A percentile compares a stretch with the other conserved stretches of the same genome.
These are phyloP conservation scores for Marasmius fiardii DNA, from an alignment of 1,284 basidiomycete species.

Conservation along the genomic window DNA sequence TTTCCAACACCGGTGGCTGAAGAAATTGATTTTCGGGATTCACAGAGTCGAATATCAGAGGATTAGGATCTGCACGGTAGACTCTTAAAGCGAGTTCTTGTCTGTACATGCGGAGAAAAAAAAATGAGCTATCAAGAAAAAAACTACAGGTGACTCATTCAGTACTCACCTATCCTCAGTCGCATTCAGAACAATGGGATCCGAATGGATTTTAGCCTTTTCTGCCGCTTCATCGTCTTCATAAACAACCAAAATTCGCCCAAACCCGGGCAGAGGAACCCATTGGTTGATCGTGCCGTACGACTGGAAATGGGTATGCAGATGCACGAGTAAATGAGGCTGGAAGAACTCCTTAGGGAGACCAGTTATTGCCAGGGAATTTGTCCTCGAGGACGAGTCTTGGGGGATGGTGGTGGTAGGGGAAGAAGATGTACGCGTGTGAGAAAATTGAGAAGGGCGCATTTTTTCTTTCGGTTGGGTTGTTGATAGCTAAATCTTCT, in stretches of 20 bases:
- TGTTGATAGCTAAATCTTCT: neutral
- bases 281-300: constrained; percentile 83
- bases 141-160: constrained; percentile 9
- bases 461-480: neutral
- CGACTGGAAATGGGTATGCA: constrained; percentile 64
- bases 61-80: constrained; percentile 76
- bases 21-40: constrained; percentile 54
- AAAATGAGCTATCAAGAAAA: constrained; percentile 9
- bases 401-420: neutral
- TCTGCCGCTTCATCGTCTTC: constrained; percentile 62
- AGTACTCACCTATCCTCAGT: constrained; percentile 47
- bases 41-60: constrained; percentile 45
- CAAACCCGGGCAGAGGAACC: constrained; percentile 82
- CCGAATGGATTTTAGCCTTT: constrained; percentile 56
- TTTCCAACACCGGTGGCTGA: constrained; percentile 75
- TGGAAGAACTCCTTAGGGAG: constrained; percentile 69
- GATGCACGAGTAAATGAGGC: constrained; percentile 60
- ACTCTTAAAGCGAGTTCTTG: constrained; percentile 64
- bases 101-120: constrained; percentile 26
- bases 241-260: constrained; percentile 81
- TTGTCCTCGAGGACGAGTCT: constrained; percentile 37
- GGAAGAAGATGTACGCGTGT: neutral
- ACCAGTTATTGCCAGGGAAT: constrained; percentile 67
- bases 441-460: neutral
- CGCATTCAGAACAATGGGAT: constrained; percentile 56